These are phyloP conservation scores for Actinomortierella ambigua DNA, from an alignment of 371 early-diverging fungal genomes.

Conservation along the genomic window DNA sequence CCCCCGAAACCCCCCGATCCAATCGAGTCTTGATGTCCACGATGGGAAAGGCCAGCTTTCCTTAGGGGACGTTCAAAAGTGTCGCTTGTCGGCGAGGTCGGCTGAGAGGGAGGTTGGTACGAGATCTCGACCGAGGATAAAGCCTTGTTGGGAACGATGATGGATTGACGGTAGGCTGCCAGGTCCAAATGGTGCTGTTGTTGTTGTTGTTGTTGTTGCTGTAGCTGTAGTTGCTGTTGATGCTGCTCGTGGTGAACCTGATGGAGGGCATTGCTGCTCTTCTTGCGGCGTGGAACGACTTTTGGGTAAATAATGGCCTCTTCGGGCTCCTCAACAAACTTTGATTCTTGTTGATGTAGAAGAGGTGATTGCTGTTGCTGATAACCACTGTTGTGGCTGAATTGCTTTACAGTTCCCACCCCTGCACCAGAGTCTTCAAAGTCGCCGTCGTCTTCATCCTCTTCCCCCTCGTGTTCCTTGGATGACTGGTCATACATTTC, in stretches of 20 bases:
- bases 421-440: no score
- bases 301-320: conserved; percentile 4
- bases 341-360: conserved; percentile 5
- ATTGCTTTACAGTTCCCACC: no score
- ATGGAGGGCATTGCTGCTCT: background rate
- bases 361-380: conserved; percentile 9
- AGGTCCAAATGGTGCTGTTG: no score
- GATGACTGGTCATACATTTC: no score
- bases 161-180: no score
- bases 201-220: background rate
- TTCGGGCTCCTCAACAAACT: no score
- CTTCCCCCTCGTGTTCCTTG: no score
- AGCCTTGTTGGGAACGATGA: no score
- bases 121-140: conserved; percentile 11
- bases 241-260: background rate
- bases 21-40: background rate
- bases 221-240: background rate
- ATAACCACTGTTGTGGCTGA: no score
- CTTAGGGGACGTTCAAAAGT: background rate
- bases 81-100: background rate
- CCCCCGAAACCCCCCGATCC: background rate
- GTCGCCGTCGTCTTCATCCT: no score
- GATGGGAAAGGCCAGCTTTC: background rate
- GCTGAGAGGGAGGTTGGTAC: conserved; percentile 19
- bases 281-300: no score